These are phyloP conservation scores for Leccinum solheimii DNA, from an alignment of 1,284 basidiomycete species.

Conservation along the genomic window DNA sequence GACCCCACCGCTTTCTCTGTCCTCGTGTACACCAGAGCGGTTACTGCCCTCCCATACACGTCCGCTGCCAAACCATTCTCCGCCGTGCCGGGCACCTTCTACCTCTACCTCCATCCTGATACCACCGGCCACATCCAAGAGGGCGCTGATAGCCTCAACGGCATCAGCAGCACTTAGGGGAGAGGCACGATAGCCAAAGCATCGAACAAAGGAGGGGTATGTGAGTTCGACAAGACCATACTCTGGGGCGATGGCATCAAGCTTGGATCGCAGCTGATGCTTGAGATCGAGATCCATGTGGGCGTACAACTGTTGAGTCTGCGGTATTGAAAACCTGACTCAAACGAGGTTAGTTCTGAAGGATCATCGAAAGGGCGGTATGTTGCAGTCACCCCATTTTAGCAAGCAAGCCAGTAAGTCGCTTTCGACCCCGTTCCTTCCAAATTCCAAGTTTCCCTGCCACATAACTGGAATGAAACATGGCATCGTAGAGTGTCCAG, in stretches of 20 bases:
- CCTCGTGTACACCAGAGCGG: constrained; percentile 45
- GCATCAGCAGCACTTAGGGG: constrained; percentile 92
- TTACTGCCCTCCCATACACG: constrained; percentile 55
- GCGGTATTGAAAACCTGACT: constrained; percentile 82
- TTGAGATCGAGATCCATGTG: constrained; percentile 98
- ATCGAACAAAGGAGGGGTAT: constrained; percentile 91
- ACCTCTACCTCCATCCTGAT: constrained; percentile 87
- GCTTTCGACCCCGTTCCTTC: constrained; percentile 90
- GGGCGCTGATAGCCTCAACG: constrained; percentile 85
- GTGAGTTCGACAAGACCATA: constrained; percentile 95
- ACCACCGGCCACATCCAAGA: constrained; percentile 91
- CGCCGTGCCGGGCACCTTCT: constrained; percentile 80
- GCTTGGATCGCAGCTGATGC: constrained; percentile 75
- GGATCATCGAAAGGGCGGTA: constrained; percentile 8
- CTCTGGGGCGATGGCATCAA: constrained; percentile 91
- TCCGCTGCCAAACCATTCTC: constrained; percentile 87
- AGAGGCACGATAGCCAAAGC: constrained; percentile 85
- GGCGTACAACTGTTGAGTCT: constrained; percentile 90
- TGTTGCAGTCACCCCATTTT: constrained; percentile 89
- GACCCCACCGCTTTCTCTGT: constrained; percentile 39
- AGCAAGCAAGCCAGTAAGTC: constrained; percentile 88
- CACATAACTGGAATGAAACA: constrained; percentile 97
- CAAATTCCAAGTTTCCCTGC: constrained; percentile 95
- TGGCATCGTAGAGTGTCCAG: constrained; percentile 97
- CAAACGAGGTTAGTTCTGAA: constrained; percentile 9